Conservation (phyloP, 192 early-diverging fungal genomes). For the Geranomyces variabilis region DNA sequence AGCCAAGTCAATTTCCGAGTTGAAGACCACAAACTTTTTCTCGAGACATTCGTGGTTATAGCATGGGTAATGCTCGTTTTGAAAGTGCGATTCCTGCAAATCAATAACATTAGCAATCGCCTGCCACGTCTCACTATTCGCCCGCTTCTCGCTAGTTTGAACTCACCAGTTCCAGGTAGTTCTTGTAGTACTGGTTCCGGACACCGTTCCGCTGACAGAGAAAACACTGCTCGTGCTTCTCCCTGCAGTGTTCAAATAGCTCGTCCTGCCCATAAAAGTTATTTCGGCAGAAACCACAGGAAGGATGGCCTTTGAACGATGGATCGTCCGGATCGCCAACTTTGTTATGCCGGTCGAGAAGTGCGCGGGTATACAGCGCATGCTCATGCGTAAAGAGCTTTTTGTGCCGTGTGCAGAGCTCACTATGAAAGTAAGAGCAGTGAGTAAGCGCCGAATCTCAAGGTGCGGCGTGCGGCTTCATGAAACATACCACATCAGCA, state of each 20-base stretch:
- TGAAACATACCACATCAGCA: constrained; percentile 72
- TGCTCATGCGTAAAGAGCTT: constrained; percentile 95
- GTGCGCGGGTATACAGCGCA: constrained; percentile 74
- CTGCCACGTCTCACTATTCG: neutral
- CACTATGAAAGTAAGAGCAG: constrained; percentile 51
- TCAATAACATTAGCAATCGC: neutral
- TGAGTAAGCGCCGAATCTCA: neutral
- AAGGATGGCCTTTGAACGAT: constrained; percentile 79
- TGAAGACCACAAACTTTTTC: constrained; percentile 96
- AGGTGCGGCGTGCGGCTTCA: neutral
- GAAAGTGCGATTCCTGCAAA: constrained; percentile 72
- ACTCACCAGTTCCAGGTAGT: constrained; percentile 80
- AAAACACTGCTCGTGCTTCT: constrained; percentile 94
- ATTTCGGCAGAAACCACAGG: constrained; percentile 84
- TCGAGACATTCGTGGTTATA: constrained; percentile 79
- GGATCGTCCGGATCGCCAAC: constrained; percentile 63
- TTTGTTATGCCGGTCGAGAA: constrained; percentile 77
- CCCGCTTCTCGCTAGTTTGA: neutral
- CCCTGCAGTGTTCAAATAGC: constrained; percentile 91
- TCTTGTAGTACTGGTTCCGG: constrained; percentile 82
- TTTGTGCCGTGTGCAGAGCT: constrained; percentile 86
- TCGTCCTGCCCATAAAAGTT: constrained; percentile 91
- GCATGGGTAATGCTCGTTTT: constrained; percentile 81
- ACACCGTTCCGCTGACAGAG: constrained; percentile 76
- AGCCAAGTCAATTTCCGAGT: constrained; percentile 86